These are phyloP conservation scores for Leptodontidium sp. DNA, from an alignment of 2,329 filamentous ascomycete species.

Conservation along the genomic window DNA sequence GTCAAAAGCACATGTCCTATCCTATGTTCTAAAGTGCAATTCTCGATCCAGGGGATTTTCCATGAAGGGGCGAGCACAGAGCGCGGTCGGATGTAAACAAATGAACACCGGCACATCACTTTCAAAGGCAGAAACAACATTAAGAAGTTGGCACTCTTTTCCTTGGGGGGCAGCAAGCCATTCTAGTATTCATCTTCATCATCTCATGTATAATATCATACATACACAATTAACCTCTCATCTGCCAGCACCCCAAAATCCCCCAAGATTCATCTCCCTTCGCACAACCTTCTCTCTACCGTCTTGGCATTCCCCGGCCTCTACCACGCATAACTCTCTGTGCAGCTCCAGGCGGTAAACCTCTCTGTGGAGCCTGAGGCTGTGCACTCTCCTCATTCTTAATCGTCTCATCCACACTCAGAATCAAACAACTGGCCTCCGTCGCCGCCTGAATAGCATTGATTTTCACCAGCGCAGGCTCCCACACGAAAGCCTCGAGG, in stretches of 20 bases:
- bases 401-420: conserved; percentile 98
- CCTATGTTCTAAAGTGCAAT: too few species aligned
- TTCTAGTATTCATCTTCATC: conserved; percentile 9
- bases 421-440: conserved; percentile 92
- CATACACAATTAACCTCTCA: conserved; percentile 10
- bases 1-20: too few species aligned
- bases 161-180: not conserved
- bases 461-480: conserved; percentile 93
- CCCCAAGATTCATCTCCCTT: not conserved
- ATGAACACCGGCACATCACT: too few species aligned
- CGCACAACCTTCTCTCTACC: conserved; percentile 33
- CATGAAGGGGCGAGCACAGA: too few species aligned
- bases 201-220: conserved; percentile 30
- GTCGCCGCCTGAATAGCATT: conserved; percentile 97
- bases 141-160: not conserved
- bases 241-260: not conserved
- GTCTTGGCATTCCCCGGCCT: conserved; percentile 87
- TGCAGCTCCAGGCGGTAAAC: conserved; percentile 81
- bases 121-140: too few species aligned
- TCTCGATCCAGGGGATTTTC: too few species aligned
- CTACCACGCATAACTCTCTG: conserved; percentile 86
- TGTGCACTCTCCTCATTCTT: conserved; percentile 92
- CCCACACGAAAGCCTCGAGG: conserved; percentile 96
- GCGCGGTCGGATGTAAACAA: too few species aligned
- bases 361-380: conserved; percentile 81